These are phyloP conservation scores for Magnaporthiopsis incrustans DNA, from an alignment of 2,329 filamentous ascomycete species.

Conservation along the genomic window DNA sequence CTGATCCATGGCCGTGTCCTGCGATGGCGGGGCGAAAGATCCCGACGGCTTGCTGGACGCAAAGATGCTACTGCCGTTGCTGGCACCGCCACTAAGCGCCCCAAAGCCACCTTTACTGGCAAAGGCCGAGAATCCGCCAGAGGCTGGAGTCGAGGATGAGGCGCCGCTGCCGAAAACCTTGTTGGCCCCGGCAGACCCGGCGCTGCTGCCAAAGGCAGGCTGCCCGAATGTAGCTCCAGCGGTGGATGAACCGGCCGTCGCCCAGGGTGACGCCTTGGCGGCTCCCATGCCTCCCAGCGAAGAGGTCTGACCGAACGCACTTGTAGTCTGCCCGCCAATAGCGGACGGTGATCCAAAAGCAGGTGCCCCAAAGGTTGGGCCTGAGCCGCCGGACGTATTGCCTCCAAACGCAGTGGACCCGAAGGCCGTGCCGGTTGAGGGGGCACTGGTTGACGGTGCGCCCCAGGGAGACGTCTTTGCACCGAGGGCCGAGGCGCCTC, in stretches of 20 bases:
- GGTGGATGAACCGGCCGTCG: conserved; percentile 25
- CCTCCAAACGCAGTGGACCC: conserved; percentile 37
- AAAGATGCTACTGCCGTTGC: conserved; percentile 30
- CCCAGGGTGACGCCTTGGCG: conserved; percentile 47
- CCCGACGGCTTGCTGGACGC: conserved; percentile 29
- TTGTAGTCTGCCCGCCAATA: conserved; percentile 24
- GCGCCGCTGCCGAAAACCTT: conserved; percentile 25
- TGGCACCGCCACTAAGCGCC: conserved; percentile 30
- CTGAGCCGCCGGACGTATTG: conserved; percentile 11
- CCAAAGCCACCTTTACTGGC: conserved; percentile 39
- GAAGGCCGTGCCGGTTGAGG: conserved; percentile 30
- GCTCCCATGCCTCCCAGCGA: conserved; percentile 27
- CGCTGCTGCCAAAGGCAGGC: conserved; percentile 34
- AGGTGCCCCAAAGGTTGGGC: conserved; percentile 29
- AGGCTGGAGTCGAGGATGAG: conserved; percentile 16
- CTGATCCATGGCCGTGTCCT: conserved; percentile 25
- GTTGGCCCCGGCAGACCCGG: conserved; percentile 21
- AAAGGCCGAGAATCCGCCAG: conserved; percentile 17
- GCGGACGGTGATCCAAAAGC: conserved; percentile 29
- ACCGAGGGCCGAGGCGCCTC: conserved; percentile 39
- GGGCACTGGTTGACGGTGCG: conserved; percentile 22
- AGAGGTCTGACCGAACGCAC: conserved; percentile 45
- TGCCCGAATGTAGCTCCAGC: conserved; percentile 42
- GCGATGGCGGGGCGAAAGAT: conserved; percentile 18
- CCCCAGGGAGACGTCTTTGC: conserved; percentile 45